phyloP scores from a whole-genome alignment of 306 rosid species.

The Nissolia schottii region DNA sequence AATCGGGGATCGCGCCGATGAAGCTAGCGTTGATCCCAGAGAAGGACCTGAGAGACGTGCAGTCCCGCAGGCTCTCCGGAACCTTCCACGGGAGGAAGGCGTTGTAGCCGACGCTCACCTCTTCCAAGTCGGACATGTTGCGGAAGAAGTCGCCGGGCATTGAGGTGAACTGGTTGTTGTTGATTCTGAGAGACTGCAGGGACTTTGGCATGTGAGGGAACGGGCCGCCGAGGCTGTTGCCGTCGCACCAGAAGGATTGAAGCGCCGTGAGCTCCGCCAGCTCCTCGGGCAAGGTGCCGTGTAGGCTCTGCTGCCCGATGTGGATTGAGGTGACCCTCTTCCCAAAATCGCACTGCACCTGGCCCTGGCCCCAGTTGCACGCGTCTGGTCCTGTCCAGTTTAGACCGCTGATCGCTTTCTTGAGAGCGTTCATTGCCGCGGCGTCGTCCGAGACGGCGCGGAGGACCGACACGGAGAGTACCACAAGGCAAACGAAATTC shows the following conservation, averaged over 20 bases:
- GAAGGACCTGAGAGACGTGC: conserved; percentile 21
- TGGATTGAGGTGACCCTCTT: conserved; percentile 45
- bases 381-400: conserved; percentile 46
- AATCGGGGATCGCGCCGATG: conserved; percentile 46
- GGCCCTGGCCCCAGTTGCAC: conserved; percentile 41
- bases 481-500: not conserved
- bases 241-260: conserved; percentile 39
- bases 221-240: conserved; percentile 42
- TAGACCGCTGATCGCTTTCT: conserved; percentile 18
- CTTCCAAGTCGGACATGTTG: conserved; percentile 23
- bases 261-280: conserved; percentile 39
- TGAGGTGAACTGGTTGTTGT: conserved; percentile 48
- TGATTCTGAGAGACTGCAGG: conserved; percentile 27
- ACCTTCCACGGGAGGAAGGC: conserved; percentile 46
- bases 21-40: conserved; percentile 39
- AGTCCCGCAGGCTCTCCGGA: conserved; percentile 41
- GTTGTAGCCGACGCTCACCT: conserved; percentile 39
- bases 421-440: conserved; percentile 44
- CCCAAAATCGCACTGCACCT: not conserved
- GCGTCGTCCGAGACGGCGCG: conserved; percentile 35
- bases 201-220: conserved; percentile 49
- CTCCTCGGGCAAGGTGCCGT: conserved; percentile 54
- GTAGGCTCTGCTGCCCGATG: conserved; percentile 36
- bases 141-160: conserved; percentile 54
- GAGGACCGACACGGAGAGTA: not conserved